Base-by-base conservation (phyloP, 1,284 basidiomycete species). In the Fistulina hepatica region DNA sequence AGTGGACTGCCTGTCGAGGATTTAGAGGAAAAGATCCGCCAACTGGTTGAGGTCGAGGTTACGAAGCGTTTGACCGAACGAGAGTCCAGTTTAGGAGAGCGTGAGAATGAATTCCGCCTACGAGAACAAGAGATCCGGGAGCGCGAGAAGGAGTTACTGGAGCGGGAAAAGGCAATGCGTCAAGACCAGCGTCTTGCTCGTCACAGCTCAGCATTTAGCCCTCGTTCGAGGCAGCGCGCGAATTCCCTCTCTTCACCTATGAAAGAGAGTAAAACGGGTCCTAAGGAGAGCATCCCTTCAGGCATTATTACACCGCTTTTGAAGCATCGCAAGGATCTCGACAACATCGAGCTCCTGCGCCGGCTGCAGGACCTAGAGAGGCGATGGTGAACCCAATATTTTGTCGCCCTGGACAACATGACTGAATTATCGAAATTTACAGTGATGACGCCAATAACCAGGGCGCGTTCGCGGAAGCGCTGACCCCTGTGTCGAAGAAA, bases 401-500 rank as follows among this genome's bases (percentile, higher is more conserved):
- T 34, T 25, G 26, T 40, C 41, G 36, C 28, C 12, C 37, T 33
- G 19, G 5, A 31, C 21, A 36, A n/a, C 24, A 31, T 8, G 28
- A 31, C 28, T 15, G 15, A 19, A 31, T 31, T 13, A 13, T 19
- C 13, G 4, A 19, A 19, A 5, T 31, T 3, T 13, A 31, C 10
- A 31, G 13, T 8, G 15, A 16, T 8, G 28, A 31, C 15, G 28
- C 28, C 28, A 71, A 64, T 48, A 71, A 71, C 50, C 78, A 81
- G 40, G 53, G 63, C 7, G 67, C 73, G 36, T 61, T 76, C 12
- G 71, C 71, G 9, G 71, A 72, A 47, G 68, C 69, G 4, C 57
- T 83, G 37, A 81, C 80, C 4, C 80, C 81, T 3, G 61, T 70
- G 17, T 79, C 79, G 6, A 72, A 70, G 54, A 84, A 83, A 67